phyloP scores from a whole-genome alignment of 495 filamentous ascomycete species.

The Letharia lupina region DNA sequence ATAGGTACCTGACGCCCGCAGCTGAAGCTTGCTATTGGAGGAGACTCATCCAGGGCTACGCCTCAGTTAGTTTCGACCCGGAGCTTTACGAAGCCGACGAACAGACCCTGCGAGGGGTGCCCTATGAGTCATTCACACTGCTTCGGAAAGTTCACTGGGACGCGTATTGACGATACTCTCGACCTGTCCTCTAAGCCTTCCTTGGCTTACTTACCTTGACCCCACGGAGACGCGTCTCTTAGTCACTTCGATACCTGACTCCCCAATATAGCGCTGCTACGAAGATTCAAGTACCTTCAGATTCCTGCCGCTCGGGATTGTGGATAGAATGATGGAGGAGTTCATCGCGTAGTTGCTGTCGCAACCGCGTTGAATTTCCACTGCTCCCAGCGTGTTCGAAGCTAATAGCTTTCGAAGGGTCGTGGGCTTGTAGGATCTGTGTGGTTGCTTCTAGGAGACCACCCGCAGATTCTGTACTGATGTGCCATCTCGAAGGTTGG shows the following conservation, averaged over 20 bases:
- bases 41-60: conserved; percentile 42
- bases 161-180: neutral
- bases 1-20: conserved; percentile 54
- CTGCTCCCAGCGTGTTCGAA: too few relatives aligned
- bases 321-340: too few relatives aligned
- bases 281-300: too few relatives aligned
- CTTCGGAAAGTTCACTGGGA: conserved; percentile 25
- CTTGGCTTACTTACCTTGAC: neutral
- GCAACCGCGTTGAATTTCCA: too few relatives aligned
- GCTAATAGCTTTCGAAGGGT: too few relatives aligned
- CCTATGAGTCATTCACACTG: conserved; percentile 34
- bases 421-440: too few relatives aligned
- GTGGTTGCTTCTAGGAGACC: too few relatives aligned
- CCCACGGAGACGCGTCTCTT: neutral
- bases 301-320: too few relatives aligned
- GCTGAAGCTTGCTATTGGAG: conserved; percentile 58
- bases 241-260: neutral
- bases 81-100: conserved; percentile 32
- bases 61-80: conserved; percentile 39
- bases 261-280: too few relatives aligned
- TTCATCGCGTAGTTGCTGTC: too few relatives aligned
- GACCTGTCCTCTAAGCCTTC: neutral
- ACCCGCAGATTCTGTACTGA: too few relatives aligned
- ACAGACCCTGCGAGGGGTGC: conserved; percentile 29
- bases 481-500: too few relatives aligned